These are phyloP conservation scores for Saccharum hybrid DNA, from an alignment of 202 grass and related monocot genomes.

Conservation along the genomic window DNA sequence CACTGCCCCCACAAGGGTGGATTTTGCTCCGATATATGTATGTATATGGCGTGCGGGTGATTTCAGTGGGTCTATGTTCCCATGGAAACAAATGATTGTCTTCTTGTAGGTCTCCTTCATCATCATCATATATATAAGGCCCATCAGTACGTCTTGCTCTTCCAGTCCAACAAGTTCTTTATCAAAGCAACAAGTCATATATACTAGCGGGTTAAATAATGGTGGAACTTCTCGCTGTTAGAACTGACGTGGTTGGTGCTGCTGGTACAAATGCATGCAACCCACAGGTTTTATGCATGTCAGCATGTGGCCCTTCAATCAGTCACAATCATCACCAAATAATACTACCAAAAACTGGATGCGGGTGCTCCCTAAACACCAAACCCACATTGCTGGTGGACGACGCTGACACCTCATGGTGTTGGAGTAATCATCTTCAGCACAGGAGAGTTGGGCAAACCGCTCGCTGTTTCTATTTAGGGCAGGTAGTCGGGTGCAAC, in stretches of 20 bases:
- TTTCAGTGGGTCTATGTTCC: too few relatives aligned
- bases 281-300: background rate
- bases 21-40: too few relatives aligned
- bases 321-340: background rate
- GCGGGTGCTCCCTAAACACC: background rate
- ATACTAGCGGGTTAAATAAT: background rate
- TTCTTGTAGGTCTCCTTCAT: too few relatives aligned
- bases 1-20: too few relatives aligned
- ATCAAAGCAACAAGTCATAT: slow-evolving; percentile 1
- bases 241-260: background rate
- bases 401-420: background rate
- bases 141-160: background rate
- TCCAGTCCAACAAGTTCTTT: background rate
- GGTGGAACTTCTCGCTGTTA: background rate
- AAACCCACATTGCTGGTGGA: background rate
- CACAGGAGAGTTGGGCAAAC: too few relatives aligned
- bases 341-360: background rate
- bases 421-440: background rate
- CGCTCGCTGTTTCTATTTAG: too few relatives aligned
- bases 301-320: background rate
- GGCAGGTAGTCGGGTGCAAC: too few relatives aligned
- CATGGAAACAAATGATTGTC: too few relatives aligned
- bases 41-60: too few relatives aligned
- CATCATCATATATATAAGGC: background rate
- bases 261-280: background rate